Conservation (phyloP, 148 eudicot genomes). For the Chenopodium berlandieri region DNA sequence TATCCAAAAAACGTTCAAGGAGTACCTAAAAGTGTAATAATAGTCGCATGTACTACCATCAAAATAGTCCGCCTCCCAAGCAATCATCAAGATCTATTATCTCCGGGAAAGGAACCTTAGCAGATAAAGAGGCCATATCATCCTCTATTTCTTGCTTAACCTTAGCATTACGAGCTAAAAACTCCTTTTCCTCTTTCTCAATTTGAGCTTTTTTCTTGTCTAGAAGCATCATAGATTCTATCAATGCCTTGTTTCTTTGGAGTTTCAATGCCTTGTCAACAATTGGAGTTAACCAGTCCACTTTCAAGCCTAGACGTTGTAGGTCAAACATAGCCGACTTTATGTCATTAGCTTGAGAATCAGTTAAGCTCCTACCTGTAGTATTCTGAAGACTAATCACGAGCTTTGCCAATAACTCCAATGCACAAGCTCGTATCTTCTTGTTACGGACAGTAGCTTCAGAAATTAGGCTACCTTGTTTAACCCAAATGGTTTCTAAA, state of each 20-base stretch:
- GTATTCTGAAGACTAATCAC: constrained; percentile 11
- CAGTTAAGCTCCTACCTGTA: constrained; percentile 17
- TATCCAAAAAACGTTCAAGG: not conserved
- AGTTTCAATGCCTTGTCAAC: constrained; percentile 10
- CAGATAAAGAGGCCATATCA: not conserved
- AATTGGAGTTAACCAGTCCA: constrained; percentile 14
- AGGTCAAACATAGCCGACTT: constrained; percentile 10
- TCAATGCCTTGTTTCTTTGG: not conserved
- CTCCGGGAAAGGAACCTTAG: constrained; percentile 17
- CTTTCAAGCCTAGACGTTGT: constrained; percentile 16
- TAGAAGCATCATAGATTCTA: constrained; percentile 1
- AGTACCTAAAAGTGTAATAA: not conserved
- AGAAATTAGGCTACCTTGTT: constrained; percentile 17
- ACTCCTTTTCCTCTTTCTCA: constrained; percentile 16
- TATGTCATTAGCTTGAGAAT: constrained; percentile 8
- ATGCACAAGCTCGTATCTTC: constrained; percentile 10
- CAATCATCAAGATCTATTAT: constrained; percentile 13
- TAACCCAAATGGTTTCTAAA: constrained; percentile 14
- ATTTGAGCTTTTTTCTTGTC: constrained; percentile 14
- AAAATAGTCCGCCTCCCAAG: constrained; percentile 7
- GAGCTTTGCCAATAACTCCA: constrained; percentile 25
- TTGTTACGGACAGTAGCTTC: constrained; percentile 11
- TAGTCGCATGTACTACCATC: not conserved
- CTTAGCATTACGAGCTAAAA: constrained; percentile 5
- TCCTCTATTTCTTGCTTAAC: constrained; percentile 17